phyloP scores from a whole-genome alignment of 2,329 filamentous ascomycete genomes.

The Metarhizium album region DNA sequence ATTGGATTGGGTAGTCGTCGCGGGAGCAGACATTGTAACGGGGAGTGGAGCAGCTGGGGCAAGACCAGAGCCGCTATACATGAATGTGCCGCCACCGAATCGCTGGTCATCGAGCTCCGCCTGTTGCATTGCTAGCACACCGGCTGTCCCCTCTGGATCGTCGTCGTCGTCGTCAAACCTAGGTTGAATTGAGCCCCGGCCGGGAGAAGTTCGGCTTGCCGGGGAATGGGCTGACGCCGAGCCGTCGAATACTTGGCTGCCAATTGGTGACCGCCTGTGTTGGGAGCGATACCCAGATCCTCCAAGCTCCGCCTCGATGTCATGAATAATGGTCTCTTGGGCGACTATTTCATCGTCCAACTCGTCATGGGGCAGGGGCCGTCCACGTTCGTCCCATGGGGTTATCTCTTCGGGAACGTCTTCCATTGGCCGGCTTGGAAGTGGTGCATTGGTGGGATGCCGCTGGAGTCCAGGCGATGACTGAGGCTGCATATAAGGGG shows the following conservation, averaged over 20 bases:
- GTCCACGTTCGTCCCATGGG: slow-evolving; percentile 29
- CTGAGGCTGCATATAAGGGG: slow-evolving; percentile 31
- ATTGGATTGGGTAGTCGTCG: slow-evolving; percentile 14
- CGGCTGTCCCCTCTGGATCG: slow-evolving; percentile 78
- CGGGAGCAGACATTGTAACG: not conserved
- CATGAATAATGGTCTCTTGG: slow-evolving; percentile 45
- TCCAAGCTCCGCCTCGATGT: slow-evolving; percentile 45
- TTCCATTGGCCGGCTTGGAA: slow-evolving; percentile 43
- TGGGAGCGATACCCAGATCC: slow-evolving; percentile 19
- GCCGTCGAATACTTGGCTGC: slow-evolving; percentile 36
- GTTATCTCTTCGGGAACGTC: slow-evolving; percentile 31
- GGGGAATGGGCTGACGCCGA: slow-evolving; percentile 36
- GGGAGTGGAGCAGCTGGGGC: not conserved
- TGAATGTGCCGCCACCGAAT: slow-evolving; percentile 23
- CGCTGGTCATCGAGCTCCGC: slow-evolving; percentile 67
- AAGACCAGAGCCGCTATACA: slow-evolving; percentile 11
- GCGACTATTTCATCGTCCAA: slow-evolving; percentile 27
- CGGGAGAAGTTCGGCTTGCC: slow-evolving; percentile 10
- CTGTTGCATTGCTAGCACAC: slow-evolving; percentile 71
- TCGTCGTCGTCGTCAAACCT: slow-evolving; percentile 47
- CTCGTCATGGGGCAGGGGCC: slow-evolving; percentile 17
- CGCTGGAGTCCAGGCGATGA: slow-evolving; percentile 38
- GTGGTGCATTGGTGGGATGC: slow-evolving; percentile 48
- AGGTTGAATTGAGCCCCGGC: slow-evolving; percentile 2
- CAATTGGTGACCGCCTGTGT: slow-evolving; percentile 30